These are phyloP conservation scores for Boletus bicolor DNA, from an alignment of 768 basidiomycete genomes.

Conservation along the genomic window DNA sequence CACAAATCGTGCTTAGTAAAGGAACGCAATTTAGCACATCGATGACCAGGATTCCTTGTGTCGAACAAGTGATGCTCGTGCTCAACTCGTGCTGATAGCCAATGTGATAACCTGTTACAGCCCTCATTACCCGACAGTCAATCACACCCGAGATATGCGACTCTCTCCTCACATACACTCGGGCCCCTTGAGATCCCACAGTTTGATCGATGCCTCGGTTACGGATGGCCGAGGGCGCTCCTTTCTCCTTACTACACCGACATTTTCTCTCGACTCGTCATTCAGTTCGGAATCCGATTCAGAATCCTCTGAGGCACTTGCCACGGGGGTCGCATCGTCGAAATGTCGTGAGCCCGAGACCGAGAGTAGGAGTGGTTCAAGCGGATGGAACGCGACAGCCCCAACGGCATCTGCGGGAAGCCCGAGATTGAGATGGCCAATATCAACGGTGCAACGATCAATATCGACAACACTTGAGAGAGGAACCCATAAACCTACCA, in stretches of 20 bases:
- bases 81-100: too few species aligned
- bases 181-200: constrained; percentile 20
- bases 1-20: background rate
- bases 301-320: background rate
- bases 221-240: constrained; percentile 17
- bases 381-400: constrained; percentile 71
- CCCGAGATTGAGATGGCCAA: background rate
- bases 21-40: background rate
- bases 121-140: background rate
- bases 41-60: background rate
- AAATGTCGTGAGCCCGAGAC: constrained; percentile 81
- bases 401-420: constrained; percentile 61
- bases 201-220: constrained; percentile 27
- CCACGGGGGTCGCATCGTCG: constrained; percentile 10
- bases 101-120: background rate
- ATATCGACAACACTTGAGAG: background rate
- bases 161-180: background rate
- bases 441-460: background rate
- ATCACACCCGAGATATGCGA: background rate
- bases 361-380: constrained; percentile 54
- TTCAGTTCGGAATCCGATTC: constrained; percentile 19
- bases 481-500: constrained; percentile 39
- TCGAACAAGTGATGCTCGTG: background rate
- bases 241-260: background rate
- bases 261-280: constrained; percentile 2